These are phyloP conservation scores for Suhomyces prunicola DNA, from an alignment of 805 yeast genomes.

Conservation along the genomic window DNA sequence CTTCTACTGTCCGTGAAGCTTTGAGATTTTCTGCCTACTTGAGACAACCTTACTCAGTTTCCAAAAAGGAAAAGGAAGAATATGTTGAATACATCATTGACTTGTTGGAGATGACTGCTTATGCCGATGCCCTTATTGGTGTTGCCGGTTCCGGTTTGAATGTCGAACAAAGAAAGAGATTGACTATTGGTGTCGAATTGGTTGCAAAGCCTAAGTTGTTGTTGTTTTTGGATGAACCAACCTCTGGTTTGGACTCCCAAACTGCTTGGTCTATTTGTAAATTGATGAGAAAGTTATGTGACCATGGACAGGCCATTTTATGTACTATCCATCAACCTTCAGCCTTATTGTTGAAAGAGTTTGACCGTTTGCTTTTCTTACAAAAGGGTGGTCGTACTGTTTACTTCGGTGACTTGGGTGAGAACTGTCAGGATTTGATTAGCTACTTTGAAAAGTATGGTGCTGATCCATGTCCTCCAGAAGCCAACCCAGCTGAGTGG, in stretches of 20 bases:
- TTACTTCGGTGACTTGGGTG: constrained; percentile 38
- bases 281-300: constrained; percentile 39
- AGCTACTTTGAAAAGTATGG: constrained; percentile 37
- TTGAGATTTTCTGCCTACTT: constrained; percentile 24
- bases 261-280: constrained; percentile 43
- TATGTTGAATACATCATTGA: constrained; percentile 26
- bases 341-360: constrained; percentile 70
- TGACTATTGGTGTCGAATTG: constrained; percentile 41
- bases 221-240: constrained; percentile 41
- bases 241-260: constrained; percentile 44
- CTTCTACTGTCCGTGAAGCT: constrained; percentile 30
- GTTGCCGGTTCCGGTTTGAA: constrained; percentile 37
- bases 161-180: constrained; percentile 41
- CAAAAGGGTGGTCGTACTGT: constrained; percentile 51
- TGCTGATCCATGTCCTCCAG: constrained; percentile 35
- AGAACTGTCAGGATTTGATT: constrained; percentile 24
- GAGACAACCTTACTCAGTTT: constrained; percentile 22
- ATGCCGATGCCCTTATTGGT: constrained; percentile 33
- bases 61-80: constrained; percentile 20
- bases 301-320: constrained; percentile 40
- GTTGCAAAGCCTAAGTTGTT: constrained; percentile 39
- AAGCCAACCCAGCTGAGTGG: constrained; percentile 62
- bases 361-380: constrained; percentile 64
- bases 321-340: constrained; percentile 84
- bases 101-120: constrained; percentile 23